Base-by-base conservation (phyloP, 495 filamentous ascomycete species). In the Daldinia concentrica region DNA sequence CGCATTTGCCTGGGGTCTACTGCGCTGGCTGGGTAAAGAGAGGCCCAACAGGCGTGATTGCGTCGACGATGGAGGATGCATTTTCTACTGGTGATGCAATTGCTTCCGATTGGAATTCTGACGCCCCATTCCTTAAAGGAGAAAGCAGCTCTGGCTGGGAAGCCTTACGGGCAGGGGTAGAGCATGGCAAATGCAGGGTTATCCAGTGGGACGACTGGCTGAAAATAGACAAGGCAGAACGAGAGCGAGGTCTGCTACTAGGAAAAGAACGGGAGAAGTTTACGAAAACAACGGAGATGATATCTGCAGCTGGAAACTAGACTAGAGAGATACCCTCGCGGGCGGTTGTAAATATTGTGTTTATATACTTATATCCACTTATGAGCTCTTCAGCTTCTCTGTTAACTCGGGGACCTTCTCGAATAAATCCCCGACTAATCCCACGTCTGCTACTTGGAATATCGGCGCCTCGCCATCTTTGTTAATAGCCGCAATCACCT, bases 401-500 rank as follows among this genome's bases (percentile, higher is more conserved):
- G 94, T 98, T 83, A 99, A 81, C 84, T 99, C 95, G 7, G 95
- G 95, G 57, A 97, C 94, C 83, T 91, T 93, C 37, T 95, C 90
- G 80, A 98, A 98, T 75, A 99, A 82, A 84, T 99, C 95, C 64
- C 94, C 95, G 2, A 98, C 93, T 39, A 98, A 83, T 11, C 95
- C 95, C 52, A 98, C 93, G 79, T 99, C 95, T 24, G 95, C 96
- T 68, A 99, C 88, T 81, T 99, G 96, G 86, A 99, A 98, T 69
- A 99, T 99, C 2, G 95, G 95, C 59, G 95, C 95, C 81, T 99
- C 95, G 1, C 88, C 83, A 75, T 98, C 95, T 85, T 99, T 99
- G 85, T 99, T 98, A 78, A 99, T 98, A 30, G 92, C 93, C 39
- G 94, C 96, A 86, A 99, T 99, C 67, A 99, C 96, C 86, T 99